Evolutionary conservation across 1,139 yeast species (phyloP), one percentile per base, ranked within the genome.

Genomic region (Hansenula lynferdii): DNA sequence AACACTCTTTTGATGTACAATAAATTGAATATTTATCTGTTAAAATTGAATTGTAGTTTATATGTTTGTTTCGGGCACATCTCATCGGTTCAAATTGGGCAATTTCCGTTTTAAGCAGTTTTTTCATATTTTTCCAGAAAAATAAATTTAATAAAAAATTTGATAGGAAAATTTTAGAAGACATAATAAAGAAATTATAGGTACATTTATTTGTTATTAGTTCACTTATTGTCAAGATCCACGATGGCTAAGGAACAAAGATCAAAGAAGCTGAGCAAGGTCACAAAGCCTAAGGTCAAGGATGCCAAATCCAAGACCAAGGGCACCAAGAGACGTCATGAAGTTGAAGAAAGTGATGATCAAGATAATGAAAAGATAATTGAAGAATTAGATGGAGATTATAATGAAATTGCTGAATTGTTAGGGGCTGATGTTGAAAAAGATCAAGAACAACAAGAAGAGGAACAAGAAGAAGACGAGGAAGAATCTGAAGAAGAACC

Each of bases 331-430:
- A 51, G 55, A 47, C 44, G 44, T 33, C 53, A 40, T 36, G 51
- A 49, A 31, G n/a, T n/a, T n/a, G 39, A 29, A 24, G 51, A 36
- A 18, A 68, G 60, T 14, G 59, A 51, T 14, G 64, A 57, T 29
- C 39, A 38, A 27, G 40, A 64, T 37, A 69, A 65, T 37, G 75
- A 70, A 41, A 60, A 67, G 42, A 54, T 69, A 42, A 75, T 75
- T 15, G 56, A 52, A 36, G 53, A 49, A 36, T 42, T 50, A n/a
- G 56, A 53, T 46, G 50, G 49, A 8, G 78, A 77, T 40, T 76
- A 70, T 49, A 75, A 68, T 44, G 82, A 75, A 49, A 77, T 77
- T 37, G 79, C 80, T 3, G 70, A 62, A 33, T 60, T 76, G 41
- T 61, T 77, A 42, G 80, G 52, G 19, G 52, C 51, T 17, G 47